These are phyloP conservation scores for Russula dissimulans DNA, from an alignment of 768 basidiomycete species.

Conservation along the genomic window DNA sequence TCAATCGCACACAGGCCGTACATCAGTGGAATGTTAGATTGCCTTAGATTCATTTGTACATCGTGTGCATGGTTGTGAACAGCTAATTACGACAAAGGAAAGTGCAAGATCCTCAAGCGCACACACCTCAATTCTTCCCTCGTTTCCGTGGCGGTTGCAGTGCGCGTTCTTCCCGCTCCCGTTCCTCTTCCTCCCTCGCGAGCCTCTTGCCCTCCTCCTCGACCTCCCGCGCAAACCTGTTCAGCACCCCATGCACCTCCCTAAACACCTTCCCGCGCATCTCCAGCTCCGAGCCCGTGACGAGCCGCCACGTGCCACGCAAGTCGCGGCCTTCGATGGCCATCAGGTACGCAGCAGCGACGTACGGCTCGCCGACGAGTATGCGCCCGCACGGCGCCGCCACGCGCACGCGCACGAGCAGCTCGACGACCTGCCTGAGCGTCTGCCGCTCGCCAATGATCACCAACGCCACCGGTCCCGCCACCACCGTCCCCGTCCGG, in stretches of 20 bases:
- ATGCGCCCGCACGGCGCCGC: neutral
- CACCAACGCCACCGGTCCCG: neutral
- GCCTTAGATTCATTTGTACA: slow-evolving; percentile 30
- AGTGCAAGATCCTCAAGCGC: neutral
- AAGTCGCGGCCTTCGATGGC: neutral
- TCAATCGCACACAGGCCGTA: neutral
- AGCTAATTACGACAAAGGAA: no score
- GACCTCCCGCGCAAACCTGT: neutral
- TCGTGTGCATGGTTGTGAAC: no score
- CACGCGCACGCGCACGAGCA: neutral
- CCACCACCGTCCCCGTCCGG: no score
- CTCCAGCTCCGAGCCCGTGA: neutral
- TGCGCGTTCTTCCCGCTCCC: neutral
- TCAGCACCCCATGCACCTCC: neutral
- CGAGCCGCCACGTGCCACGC: neutral
- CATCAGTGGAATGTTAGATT: neutral
- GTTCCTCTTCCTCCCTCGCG: neutral
- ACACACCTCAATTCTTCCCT: neutral
- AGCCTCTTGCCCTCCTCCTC: slow-evolving; percentile 2
- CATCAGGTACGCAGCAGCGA: slow-evolving; percentile 5
- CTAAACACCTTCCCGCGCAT: neutral
- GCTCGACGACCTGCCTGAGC: slow-evolving; percentile 2
- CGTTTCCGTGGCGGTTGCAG: neutral
- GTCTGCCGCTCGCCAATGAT: neutral
- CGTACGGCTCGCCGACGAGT: slow-evolving; percentile 4